Conservation (phyloP, 140 eudicot genomes). For the Erigeron philadelphicus region DNA sequence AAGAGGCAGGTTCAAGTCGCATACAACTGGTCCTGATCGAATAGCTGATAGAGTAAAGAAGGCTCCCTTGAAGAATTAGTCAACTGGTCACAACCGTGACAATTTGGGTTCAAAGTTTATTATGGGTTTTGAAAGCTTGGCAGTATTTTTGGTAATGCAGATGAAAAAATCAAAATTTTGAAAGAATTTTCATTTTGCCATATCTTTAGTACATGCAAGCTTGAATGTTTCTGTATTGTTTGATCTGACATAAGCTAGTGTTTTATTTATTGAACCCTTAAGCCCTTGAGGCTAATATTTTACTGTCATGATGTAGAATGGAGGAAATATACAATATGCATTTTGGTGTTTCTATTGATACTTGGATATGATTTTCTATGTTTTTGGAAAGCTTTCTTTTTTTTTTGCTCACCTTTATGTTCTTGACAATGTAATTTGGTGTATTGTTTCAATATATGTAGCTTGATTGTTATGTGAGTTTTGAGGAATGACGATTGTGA, state of each 20-base stretch:
- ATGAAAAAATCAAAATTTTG: slow-evolving; percentile 14
- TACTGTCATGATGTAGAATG: slow-evolving; percentile 20
- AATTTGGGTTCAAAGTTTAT: background rate
- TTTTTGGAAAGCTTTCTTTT: background rate
- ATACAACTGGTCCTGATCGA: slow-evolving; percentile 76
- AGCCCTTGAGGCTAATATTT: slow-evolving; percentile 1
- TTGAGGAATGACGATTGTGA: too few relatives aligned
- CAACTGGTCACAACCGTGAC: slow-evolving; percentile 3
- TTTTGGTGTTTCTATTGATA: slow-evolving; percentile 13
- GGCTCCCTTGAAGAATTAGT: slow-evolving; percentile 77
- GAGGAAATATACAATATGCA: background rate
- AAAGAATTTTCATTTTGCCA: slow-evolving; percentile 24
- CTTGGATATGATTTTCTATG: background rate
- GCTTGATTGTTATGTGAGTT: too few relatives aligned
- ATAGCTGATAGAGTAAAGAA: slow-evolving; percentile 94
- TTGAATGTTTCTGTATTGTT: slow-evolving; percentile 16
- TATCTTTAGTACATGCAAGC: slow-evolving; percentile 6
- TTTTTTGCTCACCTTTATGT: background rate
- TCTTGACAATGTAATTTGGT: background rate
- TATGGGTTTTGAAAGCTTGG: slow-evolving; percentile 9
- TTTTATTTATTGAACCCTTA: slow-evolving; percentile 6
- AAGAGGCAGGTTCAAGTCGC: slow-evolving; percentile 91
- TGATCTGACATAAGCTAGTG: slow-evolving; percentile 14
- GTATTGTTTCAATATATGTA: too few relatives aligned
- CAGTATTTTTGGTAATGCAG: background rate